These are phyloP conservation scores for Trypanosoma mega DNA, from an alignment of 208 protist genomes.

Conservation along the genomic window DNA sequence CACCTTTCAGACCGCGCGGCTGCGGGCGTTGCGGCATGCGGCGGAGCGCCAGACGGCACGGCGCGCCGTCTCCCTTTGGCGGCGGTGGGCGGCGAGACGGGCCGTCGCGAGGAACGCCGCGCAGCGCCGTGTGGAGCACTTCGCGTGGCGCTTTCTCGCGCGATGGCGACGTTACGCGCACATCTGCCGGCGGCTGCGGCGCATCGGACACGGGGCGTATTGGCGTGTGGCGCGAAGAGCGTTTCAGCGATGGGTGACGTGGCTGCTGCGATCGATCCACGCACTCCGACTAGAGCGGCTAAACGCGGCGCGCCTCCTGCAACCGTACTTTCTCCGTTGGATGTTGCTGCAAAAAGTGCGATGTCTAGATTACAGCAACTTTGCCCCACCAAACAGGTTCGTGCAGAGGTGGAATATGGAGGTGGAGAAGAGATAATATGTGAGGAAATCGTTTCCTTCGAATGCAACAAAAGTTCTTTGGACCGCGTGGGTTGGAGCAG, in stretches of 20 bases:
- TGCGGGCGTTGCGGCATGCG: constrained; percentile 21
- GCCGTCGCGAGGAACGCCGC: constrained; percentile 15
- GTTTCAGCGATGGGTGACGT: constrained; percentile 28
- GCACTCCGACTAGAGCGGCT: constrained; percentile 20
- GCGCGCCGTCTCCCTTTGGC: constrained; percentile 27
- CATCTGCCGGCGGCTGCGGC: constrained; percentile 15
- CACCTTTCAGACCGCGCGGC: background rate
- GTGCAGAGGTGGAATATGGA: background rate
- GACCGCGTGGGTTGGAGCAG: too few relatives aligned
- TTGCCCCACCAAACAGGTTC: constrained; percentile 1
- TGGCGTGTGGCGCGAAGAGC: constrained; percentile 17
- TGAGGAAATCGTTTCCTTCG: background rate
- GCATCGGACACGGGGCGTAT: constrained; percentile 17
- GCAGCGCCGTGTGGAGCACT: constrained; percentile 9
- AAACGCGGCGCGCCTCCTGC: constrained; percentile 18
- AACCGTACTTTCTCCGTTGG: constrained; percentile 28
- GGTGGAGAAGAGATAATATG: background rate
- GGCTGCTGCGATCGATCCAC: constrained; percentile 24
- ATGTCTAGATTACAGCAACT: constrained; percentile 13
- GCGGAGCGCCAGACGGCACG: constrained; percentile 15
- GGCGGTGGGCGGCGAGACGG: constrained; percentile 25
- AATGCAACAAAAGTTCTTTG: too few relatives aligned
- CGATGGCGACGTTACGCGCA: constrained; percentile 22
- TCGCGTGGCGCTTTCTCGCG: constrained; percentile 23
- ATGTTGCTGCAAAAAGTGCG: constrained; percentile 13